Conservation (phyloP, 1,139 yeast genomes). For the Hansenula sp. region DNA sequence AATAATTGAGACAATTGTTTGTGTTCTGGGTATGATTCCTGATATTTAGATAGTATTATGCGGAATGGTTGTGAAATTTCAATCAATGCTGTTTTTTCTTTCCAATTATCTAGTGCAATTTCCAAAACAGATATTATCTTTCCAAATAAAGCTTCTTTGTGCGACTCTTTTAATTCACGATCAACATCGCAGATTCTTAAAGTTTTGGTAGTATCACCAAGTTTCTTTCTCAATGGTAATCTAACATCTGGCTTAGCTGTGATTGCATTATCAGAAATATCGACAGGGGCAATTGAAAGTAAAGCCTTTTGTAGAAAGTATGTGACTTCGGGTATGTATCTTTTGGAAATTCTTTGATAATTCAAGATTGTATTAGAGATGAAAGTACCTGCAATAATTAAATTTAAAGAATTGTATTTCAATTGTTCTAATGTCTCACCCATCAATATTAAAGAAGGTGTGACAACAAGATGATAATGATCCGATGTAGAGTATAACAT, state of each 20-base stretch:
- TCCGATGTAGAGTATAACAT: slow-evolving; percentile 88
- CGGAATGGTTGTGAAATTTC: slow-evolving; percentile 38
- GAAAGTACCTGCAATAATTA: slow-evolving; percentile 48
- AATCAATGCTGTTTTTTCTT: slow-evolving; percentile 55
- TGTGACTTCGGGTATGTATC: slow-evolving; percentile 77
- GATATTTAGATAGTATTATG: slow-evolving; percentile 18
- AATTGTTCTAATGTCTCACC: slow-evolving; percentile 62
- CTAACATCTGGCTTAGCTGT: slow-evolving; percentile 21
- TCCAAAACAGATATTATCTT: slow-evolving; percentile 27
- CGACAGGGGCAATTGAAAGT: slow-evolving; percentile 36
- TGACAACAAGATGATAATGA: slow-evolving; percentile 86
- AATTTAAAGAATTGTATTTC: slow-evolving; percentile 32
- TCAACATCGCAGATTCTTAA: slow-evolving; percentile 6
- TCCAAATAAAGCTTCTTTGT: slow-evolving; percentile 29
- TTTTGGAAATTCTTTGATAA: slow-evolving; percentile 76
- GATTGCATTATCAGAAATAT: slow-evolving; percentile 8
- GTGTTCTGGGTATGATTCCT: slow-evolving; percentile 19
- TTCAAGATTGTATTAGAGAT: slow-evolving; percentile 59
- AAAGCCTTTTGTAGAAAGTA: slow-evolving; percentile 55
- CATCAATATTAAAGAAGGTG: slow-evolving; percentile 75
- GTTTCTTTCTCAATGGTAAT: slow-evolving; percentile 18
- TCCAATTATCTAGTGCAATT: slow-evolving; percentile 42
- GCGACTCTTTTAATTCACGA: slow-evolving; percentile 15
- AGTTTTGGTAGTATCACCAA: not conserved
- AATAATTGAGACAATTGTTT: slow-evolving; percentile 25